These are phyloP conservation scores for Citrus trifoliata DNA, from an alignment of 345 rosid genomes.

Conservation along the genomic window DNA sequence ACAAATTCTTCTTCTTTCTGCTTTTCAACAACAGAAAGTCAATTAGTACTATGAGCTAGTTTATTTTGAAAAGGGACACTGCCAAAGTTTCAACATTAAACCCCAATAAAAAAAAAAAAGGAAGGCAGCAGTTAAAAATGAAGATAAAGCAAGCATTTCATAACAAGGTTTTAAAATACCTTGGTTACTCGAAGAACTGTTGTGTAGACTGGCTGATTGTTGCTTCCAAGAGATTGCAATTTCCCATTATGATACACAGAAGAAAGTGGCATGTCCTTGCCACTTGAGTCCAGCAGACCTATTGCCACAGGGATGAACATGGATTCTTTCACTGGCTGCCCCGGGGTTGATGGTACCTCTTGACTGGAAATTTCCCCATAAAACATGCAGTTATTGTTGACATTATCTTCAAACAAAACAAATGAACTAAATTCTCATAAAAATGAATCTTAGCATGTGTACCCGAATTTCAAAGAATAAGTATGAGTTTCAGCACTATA, in stretches of 20 bases:
- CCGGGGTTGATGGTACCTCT: conserved; percentile 83
- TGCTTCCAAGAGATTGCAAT: conserved; percentile 44
- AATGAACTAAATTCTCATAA: background rate
- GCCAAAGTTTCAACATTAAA: background rate
- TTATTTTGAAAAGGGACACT: background rate
- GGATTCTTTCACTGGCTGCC: conserved; percentile 85
- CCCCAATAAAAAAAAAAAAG: background rate
- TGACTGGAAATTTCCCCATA: conserved; percentile 48
- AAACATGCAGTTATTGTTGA: conserved; percentile 1
- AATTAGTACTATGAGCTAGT: background rate
- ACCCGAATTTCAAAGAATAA: conserved; percentile 91
- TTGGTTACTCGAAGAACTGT: conserved; percentile 83
- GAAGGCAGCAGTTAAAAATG: background rate
- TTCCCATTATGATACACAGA: conserved; percentile 68
- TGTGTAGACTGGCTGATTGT: conserved; percentile 40
- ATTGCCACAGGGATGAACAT: conserved; percentile 84
- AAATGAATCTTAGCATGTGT: background rate
- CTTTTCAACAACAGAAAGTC: conserved; percentile 16
- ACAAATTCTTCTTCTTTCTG: conserved; percentile 97
- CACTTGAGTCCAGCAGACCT: conserved; percentile 75
- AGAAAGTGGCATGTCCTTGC: conserved; percentile 75
- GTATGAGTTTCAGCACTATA: conserved; percentile 71
- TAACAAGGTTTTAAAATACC: conserved; percentile 38
- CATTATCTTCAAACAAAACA: background rate
- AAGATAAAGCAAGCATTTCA: background rate